Conservation (phyloP, 75 land plant species). For the Larix kaempferi region DNA sequence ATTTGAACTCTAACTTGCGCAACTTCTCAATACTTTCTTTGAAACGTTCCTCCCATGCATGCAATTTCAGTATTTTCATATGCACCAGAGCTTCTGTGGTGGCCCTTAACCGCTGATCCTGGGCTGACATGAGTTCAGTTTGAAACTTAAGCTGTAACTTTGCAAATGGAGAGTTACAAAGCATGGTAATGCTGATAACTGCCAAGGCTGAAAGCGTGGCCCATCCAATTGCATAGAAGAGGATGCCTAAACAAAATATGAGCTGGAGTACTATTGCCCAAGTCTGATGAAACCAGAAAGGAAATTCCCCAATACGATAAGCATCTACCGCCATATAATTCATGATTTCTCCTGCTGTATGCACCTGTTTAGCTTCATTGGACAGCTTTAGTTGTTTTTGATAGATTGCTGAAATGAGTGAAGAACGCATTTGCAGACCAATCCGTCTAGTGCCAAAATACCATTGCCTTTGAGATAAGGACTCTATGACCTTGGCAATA, state of each 20-base stretch:
- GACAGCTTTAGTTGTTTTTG: slow-evolving; percentile 31
- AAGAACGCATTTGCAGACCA: slow-evolving; percentile 23
- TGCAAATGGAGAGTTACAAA: slow-evolving; percentile 27
- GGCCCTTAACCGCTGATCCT: slow-evolving; percentile 41
- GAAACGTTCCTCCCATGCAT: slow-evolving; percentile 52
- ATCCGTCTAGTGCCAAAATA: slow-evolving; percentile 23
- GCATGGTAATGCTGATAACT: slow-evolving; percentile 3
- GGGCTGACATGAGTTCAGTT: slow-evolving; percentile 28
- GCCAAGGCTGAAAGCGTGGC: slow-evolving; percentile 20
- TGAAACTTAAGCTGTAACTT: slow-evolving; percentile 28
- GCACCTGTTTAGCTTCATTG: slow-evolving; percentile 19
- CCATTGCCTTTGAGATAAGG: slow-evolving; percentile 28
- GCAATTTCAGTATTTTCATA: slow-evolving; percentile 44
- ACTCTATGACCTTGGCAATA: slow-evolving; percentile 18
- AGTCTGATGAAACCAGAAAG: slow-evolving; percentile 19
- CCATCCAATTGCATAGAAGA: slow-evolving; percentile 14
- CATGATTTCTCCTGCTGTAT: slow-evolving; percentile 30
- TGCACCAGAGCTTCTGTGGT: slow-evolving; percentile 34
- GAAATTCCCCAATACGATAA: slow-evolving; percentile 29
- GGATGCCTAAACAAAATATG: slow-evolving; percentile 10
- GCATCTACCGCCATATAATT: slow-evolving; percentile 42
- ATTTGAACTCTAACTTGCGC: slow-evolving; percentile 27
- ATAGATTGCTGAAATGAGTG: slow-evolving; percentile 29
- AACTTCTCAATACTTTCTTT: slow-evolving; percentile 15
- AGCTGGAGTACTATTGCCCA: slow-evolving; percentile 21